These are phyloP conservation scores for Hysterangium stoloniferum DNA, from an alignment of 768 basidiomycete species.

Conservation along the genomic window DNA sequence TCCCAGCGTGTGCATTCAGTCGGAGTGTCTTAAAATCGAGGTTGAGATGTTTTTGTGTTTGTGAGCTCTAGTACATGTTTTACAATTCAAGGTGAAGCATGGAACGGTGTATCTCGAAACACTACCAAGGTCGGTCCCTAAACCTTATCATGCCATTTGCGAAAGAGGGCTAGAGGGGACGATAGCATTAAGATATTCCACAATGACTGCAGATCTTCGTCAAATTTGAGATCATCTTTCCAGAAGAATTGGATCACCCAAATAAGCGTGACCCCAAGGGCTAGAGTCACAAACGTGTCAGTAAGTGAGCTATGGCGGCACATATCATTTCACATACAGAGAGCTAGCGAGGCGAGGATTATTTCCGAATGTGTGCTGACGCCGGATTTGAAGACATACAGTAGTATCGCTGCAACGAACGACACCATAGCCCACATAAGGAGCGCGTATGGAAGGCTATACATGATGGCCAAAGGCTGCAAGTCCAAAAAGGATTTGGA, in stretches of 20 bases:
- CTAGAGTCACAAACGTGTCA: background rate
- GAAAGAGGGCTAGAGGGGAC: background rate
- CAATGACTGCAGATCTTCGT: background rate
- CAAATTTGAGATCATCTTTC: background rate
- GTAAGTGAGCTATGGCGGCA: background rate
- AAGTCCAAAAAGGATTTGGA: background rate
- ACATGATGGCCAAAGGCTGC: conserved; percentile 1
- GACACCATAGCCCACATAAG: conserved; percentile 4
- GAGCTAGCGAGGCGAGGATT: background rate
- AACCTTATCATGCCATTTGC: no score
- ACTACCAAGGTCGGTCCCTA: no score
- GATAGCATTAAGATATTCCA: background rate
- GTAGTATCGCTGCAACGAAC: conserved; percentile 2
- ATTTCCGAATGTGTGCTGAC: background rate
- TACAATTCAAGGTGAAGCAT: no score
- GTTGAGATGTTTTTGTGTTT: no score
- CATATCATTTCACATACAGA: conserved; percentile 1
- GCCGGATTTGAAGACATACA: conserved; percentile 2
- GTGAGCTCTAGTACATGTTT: no score
- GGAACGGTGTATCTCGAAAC: no score
- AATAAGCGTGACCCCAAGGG: background rate
- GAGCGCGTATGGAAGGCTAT: conserved; percentile 3
- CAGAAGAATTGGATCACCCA: conserved; percentile 6
- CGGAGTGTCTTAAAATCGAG: no score
- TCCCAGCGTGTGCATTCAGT: no score